phyloP scores from a whole-genome alignment of 371 early-diverging fungal genomes.

The Mucor irregularis region DNA sequence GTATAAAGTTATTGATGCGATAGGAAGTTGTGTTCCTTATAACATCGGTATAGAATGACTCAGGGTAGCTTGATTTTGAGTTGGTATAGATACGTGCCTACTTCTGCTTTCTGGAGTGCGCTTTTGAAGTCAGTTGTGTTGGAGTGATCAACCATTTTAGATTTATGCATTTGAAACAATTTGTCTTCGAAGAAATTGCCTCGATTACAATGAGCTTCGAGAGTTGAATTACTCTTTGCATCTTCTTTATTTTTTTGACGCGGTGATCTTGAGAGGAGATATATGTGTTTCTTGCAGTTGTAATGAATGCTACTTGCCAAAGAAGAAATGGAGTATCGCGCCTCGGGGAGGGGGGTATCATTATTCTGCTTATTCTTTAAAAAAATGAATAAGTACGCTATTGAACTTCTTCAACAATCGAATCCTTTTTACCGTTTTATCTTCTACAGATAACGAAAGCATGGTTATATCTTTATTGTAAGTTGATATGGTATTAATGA shows the following conservation, averaged over 20 bases:
- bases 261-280: constrained; percentile 5
- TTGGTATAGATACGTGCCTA: constrained; percentile 47
- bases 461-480: too few relatives aligned
- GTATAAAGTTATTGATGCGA: constrained; percentile 43
- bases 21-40: constrained; percentile 25
- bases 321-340: constrained; percentile 12
- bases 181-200: constrained; percentile 32
- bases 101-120: constrained; percentile 32
- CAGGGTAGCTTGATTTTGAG: constrained; percentile 39
- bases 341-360: too few relatives aligned
- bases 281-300: constrained; percentile 16
- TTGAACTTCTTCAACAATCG: too few relatives aligned
- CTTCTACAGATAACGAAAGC: too few relatives aligned
- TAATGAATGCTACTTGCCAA: constrained; percentile 12
- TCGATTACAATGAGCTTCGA: constrained; percentile 19
- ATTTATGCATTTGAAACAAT: constrained; percentile 25
- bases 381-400: too few relatives aligned
- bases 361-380: too few relatives aligned
- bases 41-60: constrained; percentile 36
- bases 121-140: constrained; percentile 30
- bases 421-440: too few relatives aligned
- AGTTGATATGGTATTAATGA: too few relatives aligned
- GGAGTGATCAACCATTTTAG: constrained; percentile 35
- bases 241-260: neutral
- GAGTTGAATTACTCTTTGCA: neutral